These are phyloP conservation scores for Gracilariopsis chorda DNA, from an alignment of 23 red algal species.

Conservation along the genomic window DNA sequence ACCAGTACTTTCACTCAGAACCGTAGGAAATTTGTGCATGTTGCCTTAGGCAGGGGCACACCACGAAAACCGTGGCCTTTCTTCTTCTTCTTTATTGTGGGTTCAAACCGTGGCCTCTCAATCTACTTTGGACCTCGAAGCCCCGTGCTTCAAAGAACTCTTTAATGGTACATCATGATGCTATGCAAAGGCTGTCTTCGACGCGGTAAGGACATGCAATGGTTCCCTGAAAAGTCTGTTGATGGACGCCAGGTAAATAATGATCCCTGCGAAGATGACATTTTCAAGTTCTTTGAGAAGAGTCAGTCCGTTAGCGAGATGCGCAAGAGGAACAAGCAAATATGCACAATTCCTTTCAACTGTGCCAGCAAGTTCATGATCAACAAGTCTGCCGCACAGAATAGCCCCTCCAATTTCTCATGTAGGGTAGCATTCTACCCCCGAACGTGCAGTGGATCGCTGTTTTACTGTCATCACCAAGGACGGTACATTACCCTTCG, in stretches of 20 bases:
- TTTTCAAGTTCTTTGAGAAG: constrained; percentile 95
- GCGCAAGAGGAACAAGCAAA: constrained; percentile 56
- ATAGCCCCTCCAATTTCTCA: constrained; percentile 57
- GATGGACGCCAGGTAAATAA: constrained; percentile 88
- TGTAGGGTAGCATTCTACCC: constrained; percentile 98
- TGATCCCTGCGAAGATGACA: constrained; percentile 96
- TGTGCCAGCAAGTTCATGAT: constrained; percentile 94
- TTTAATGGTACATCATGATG: constrained; percentile 58
- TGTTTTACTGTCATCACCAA: constrained; percentile 47
- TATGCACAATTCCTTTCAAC: constrained; percentile 83
- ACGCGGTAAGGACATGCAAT: constrained; percentile 68
- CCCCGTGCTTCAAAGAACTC: constrained; percentile 66
- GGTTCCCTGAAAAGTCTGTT: constrained; percentile 72
- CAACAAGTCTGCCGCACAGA: constrained; percentile 56
- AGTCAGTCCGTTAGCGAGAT: constrained; percentile 48
- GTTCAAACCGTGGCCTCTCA: constrained; percentile 60
- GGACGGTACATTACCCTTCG: constrained; percentile 43
- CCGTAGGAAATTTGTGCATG: constrained; percentile 90
- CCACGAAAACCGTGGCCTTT: constrained; percentile 73
- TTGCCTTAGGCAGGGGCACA: constrained; percentile 61
- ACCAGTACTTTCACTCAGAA: constrained; percentile 97
- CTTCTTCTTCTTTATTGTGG: too few relatives aligned
- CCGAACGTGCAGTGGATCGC: constrained; percentile 82
- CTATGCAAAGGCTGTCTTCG: constrained; percentile 84
- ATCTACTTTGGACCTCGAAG: constrained; percentile 63